Conservation (phyloP, 2,329 filamentous ascomycete genomes). For the Raffaelea arxii region DNA sequence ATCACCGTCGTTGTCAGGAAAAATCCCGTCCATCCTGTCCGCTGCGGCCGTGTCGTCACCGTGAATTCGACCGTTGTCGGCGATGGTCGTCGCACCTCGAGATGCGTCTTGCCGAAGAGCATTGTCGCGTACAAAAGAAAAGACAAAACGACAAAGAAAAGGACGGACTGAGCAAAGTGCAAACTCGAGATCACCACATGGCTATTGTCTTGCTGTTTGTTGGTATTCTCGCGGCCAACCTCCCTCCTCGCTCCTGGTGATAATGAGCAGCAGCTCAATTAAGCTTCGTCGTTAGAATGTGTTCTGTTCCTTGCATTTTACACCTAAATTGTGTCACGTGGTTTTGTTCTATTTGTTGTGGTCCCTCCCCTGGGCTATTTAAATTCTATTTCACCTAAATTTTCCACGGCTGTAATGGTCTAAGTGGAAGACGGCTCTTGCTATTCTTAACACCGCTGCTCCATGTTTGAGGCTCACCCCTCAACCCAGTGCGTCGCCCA, state of each 20-base stretch:
- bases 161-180: background rate
- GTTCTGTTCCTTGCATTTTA: too few relatives aligned
- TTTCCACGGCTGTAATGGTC: constrained; percentile 14
- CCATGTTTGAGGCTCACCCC: constrained; percentile 47
- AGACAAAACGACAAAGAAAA: background rate
- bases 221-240: too few relatives aligned
- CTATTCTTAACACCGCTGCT: constrained; percentile 35
- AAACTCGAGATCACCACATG: too few relatives aligned
- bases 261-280: too few relatives aligned
- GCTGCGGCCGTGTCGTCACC: constrained; percentile 64
- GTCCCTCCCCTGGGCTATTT: constrained; percentile 3
- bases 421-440: constrained; percentile 24
- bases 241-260: too few relatives aligned
- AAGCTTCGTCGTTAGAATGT: too few relatives aligned
- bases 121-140: constrained; percentile 32
- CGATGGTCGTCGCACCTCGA: constrained; percentile 60
- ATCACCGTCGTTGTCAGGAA: constrained; percentile 33
- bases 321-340: too few relatives aligned
- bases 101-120: constrained; percentile 51
- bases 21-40: constrained; percentile 15
- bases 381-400: too few relatives aligned
- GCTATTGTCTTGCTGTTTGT: too few relatives aligned
- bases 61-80: constrained; percentile 89
- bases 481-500: constrained; percentile 43
- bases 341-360: too few relatives aligned